These are phyloP conservation scores for Adansonia rubrostipa DNA, from an alignment of 441 rosid species.

Conservation along the genomic window DNA sequence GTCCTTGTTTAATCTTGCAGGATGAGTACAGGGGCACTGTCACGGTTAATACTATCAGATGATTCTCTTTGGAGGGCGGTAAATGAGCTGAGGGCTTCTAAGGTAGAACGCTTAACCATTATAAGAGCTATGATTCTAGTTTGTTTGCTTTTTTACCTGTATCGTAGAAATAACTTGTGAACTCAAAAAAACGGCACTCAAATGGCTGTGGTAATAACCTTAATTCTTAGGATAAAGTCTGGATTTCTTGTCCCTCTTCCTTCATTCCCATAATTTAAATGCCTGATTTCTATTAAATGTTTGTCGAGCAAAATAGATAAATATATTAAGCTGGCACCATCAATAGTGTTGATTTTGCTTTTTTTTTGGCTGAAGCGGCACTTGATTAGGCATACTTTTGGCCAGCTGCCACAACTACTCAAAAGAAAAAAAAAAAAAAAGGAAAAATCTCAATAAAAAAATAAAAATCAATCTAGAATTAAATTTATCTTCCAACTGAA, in stretches of 20 bases:
- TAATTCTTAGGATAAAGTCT: not conserved
- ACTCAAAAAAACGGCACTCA: not conserved
- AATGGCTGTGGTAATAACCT: too few relatives aligned
- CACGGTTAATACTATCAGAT: conserved; percentile 81
- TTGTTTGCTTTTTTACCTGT: not conserved
- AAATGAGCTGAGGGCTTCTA: conserved; percentile 70
- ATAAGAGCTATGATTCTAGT: conserved; percentile 6
- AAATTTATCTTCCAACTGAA: not conserved
- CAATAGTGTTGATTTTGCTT: not conserved
- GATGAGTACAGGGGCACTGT: conserved; percentile 87
- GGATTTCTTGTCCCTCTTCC: not conserved
- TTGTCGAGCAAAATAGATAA: not conserved
- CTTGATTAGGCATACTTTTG: not conserved
- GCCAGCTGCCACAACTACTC: not conserved
- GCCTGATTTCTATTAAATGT: not conserved
- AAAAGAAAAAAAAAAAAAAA: too few relatives aligned
- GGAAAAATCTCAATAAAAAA: too few relatives aligned
- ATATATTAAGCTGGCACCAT: too few relatives aligned
- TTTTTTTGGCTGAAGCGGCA: not conserved
- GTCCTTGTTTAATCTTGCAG: conserved; percentile 47
- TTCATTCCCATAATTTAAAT: not conserved
- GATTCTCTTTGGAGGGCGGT: conserved; percentile 83
- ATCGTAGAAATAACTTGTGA: not conserved
- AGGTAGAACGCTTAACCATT: conserved; percentile 47
- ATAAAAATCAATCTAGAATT: too few relatives aligned